Conservation (phyloP, 2,329 filamentous ascomycete genomes). For the Harringtonia lauricola region DNA sequence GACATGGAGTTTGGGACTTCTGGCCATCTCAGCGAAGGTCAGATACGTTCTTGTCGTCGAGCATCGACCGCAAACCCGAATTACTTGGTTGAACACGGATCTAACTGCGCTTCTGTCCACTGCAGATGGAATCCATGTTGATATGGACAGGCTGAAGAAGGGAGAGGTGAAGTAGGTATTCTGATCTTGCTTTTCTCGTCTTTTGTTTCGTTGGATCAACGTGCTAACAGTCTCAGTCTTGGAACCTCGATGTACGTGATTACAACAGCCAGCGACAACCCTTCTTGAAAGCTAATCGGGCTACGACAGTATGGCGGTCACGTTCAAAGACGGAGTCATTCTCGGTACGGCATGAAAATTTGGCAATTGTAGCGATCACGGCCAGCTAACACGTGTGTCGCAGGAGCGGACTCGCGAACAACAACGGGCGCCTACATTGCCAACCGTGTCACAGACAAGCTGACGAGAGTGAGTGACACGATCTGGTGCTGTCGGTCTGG, state of each 20-base stretch:
- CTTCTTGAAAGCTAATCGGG: background rate
- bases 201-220: background rate
- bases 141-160: constrained; percentile 98
- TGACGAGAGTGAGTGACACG: constrained; percentile 95
- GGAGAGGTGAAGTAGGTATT: constrained; percentile 89
- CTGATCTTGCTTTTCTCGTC: background rate
- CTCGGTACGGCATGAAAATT: constrained; percentile 44
- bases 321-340: constrained; percentile 97
- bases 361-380: background rate
- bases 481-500: constrained; percentile 99
- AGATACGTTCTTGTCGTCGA: background rate
- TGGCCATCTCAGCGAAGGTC: constrained; percentile 54
- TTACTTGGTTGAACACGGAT: background rate
- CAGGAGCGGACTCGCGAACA: constrained; percentile 89
- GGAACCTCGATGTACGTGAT: constrained; percentile 81
- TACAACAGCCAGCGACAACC: background rate
- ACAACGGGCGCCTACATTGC: constrained; percentile 98
- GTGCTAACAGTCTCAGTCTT: constrained; percentile 47
- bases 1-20: constrained; percentile 54
- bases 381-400: background rate
- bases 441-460: constrained; percentile 98
- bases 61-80: background rate
- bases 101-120: background rate
- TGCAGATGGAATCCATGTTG: constrained; percentile 94
- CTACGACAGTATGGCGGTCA: constrained; percentile 78